Base-by-base conservation (phyloP, 768 basidiomycete species). In the Tylopilus plumbeoviolaceoides region DNA sequence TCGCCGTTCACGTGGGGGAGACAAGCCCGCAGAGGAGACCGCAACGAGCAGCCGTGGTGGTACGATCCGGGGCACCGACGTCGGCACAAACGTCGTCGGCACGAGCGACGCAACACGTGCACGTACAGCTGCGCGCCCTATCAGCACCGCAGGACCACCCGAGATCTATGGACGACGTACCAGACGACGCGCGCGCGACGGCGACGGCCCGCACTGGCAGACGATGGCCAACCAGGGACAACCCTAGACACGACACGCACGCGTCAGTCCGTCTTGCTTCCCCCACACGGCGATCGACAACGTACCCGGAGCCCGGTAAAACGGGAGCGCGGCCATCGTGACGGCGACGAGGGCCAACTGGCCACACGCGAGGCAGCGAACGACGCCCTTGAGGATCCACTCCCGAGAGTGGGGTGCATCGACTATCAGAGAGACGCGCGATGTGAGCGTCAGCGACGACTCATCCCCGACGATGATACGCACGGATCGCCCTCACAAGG, bases 341-440 rank as follows among this genome's bases (percentile, higher is more conserved):
- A n/a, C 27, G 14, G 53, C 42, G 0, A 56, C 38, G 25, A 56
- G 45, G n/a, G 41, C 33, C 57, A 54, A 50, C 17, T 50, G 48
- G 41, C 40, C 59, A 31, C 56, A 38, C 6, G 39, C 8, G 36
- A 59, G 28, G 50, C 52, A 55, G 28, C 35, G 31, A 30, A 61
- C 17, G 17, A 50, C 27, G 21, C 47, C 36, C 43, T 55, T 56
- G 25, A 56, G 38, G 35, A 62, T 33, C 50, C 58, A 38, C 21
- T 63, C 60, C 44, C 47, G 56, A 38, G 55, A 50, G 20, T 56
- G 60, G 27, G 61, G 55, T 12, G 55, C 60, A 18, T 63, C 41
- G 27, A 62, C 61, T 63, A n/a, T n/a, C n/a, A n/a, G n/a, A n/a
- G n/a, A n/a, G n/a, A n/a, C n/a, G n/a, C n/a, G n/a, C n/a, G n/a